Evolutionary conservation across 2,329 filamentous ascomycete species (phyloP).

Genomic region (Hypoxylon sp.): DNA sequence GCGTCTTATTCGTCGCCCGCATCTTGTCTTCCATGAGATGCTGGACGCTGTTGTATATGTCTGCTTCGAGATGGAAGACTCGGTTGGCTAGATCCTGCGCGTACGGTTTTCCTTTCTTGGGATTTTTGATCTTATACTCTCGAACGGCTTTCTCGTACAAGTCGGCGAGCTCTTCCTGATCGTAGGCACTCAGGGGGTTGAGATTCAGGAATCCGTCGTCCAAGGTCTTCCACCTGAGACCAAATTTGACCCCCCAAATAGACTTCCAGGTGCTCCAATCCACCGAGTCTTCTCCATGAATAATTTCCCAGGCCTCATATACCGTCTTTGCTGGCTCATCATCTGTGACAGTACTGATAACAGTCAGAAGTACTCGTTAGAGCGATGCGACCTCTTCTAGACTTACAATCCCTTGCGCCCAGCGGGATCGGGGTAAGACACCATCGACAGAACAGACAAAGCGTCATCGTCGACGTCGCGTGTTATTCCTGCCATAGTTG

Average conservation of each 20-base stretch:
- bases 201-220: conserved; percentile 33
- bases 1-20: conserved; percentile 41
- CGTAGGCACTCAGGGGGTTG: conserved; percentile 34
- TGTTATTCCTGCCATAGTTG: conserved; percentile 19
- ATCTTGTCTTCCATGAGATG: conserved; percentile 40
- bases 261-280: conserved; percentile 27
- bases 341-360: conserved; percentile 21
- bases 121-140: conserved; percentile 29
- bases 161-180: conserved; percentile 45
- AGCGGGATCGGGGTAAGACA: conserved; percentile 25
- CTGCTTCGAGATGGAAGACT: conserved; percentile 31
- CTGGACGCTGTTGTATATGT: conserved; percentile 39
- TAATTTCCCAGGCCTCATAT: conserved; percentile 39
- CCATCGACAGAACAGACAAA: conserved; percentile 30
- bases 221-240: conserved; percentile 25
- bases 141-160: conserved; percentile 39
- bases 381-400: not conserved
- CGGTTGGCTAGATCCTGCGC: conserved; percentile 47
- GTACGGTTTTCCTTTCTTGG: conserved; percentile 42
- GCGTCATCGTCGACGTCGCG: conserved; percentile 25
- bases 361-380: conserved; percentile 6
- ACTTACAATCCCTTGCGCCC: conserved; percentile 36
- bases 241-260: conserved; percentile 42
- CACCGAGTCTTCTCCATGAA: conserved; percentile 12
- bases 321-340: conserved; percentile 30